These are phyloP conservation scores for Hamamelis virginiana DNA, from an alignment of 164 flowering plant genomes.

Conservation along the genomic window DNA sequence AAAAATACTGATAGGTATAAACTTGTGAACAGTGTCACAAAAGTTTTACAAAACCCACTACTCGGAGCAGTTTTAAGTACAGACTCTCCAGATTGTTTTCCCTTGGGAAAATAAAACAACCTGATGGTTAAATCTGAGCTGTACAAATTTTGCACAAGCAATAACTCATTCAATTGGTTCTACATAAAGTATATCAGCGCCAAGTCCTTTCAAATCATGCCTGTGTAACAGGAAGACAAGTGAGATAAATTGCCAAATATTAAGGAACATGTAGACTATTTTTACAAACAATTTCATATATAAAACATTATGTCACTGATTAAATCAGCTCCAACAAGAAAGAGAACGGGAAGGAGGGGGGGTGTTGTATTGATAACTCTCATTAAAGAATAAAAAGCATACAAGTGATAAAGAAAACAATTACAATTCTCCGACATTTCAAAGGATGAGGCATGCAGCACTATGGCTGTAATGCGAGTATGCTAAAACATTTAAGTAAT, in stretches of 20 bases:
- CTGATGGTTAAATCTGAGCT: not conserved
- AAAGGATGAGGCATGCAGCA: not conserved
- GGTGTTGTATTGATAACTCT: not conserved
- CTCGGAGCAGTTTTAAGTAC: too few relatives aligned
- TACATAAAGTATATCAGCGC: not conserved
- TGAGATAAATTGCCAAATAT: not conserved
- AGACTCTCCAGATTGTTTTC: too few relatives aligned
- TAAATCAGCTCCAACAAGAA: too few relatives aligned
- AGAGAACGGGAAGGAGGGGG: too few relatives aligned
- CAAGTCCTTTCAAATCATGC: not conserved
- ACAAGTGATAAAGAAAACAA: not conserved
- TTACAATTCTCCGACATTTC: not conserved
- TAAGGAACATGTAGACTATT: not conserved
- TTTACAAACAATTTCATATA: not conserved
- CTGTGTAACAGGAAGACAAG: not conserved
- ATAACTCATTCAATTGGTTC: not conserved
- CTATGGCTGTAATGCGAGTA: too few relatives aligned
- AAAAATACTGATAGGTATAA: too few relatives aligned
- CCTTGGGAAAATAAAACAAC: too few relatives aligned
- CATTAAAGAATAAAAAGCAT: not conserved
- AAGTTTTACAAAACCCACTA: too few relatives aligned
- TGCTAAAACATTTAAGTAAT: too few relatives aligned
- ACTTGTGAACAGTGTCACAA: too few relatives aligned
- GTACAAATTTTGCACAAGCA: not conserved
- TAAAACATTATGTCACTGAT: not conserved